Conservation (phyloP, 495 filamentous ascomycete genomes). For the Penicillium angulare region DNA sequence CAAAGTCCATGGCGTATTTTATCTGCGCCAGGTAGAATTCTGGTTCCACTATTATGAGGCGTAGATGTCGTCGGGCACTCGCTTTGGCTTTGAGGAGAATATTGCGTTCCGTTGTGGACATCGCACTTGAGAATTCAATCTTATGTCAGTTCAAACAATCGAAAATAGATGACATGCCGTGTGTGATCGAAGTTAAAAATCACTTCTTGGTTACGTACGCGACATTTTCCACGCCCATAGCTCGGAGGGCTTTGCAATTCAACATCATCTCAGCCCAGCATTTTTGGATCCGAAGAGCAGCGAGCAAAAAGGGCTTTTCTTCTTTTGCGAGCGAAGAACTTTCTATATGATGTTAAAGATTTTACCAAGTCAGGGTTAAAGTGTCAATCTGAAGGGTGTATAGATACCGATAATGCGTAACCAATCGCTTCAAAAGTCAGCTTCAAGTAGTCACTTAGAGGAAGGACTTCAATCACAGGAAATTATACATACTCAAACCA, state of each 20-base stretch:
- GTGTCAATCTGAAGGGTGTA: too few species aligned
- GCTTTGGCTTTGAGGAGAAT: conserved; percentile 46
- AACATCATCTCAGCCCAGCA: conserved; percentile 52
- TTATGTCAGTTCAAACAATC: background rate
- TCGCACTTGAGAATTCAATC: conserved; percentile 22
- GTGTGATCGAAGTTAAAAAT: background rate
- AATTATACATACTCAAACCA: conserved; percentile 42
- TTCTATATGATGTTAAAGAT: conserved; percentile 12
- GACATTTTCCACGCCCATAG: conserved; percentile 49
- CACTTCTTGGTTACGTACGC: conserved; percentile 22
- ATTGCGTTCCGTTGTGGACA: conserved; percentile 40
- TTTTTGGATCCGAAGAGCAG: conserved; percentile 43
- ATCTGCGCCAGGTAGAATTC: conserved; percentile 48
- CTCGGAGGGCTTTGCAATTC: conserved; percentile 46
- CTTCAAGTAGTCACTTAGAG: too few species aligned
- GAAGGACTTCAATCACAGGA: conserved; percentile 7
- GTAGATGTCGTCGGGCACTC: conserved; percentile 50
- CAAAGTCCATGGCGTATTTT: conserved; percentile 54
- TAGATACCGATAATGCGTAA: conserved; percentile 43
- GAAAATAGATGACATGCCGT: too few species aligned
- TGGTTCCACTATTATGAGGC: conserved; percentile 38
- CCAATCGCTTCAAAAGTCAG: conserved; percentile 37
- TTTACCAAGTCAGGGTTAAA: too few species aligned
- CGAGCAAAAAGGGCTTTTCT: conserved; percentile 35
- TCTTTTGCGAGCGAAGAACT: conserved; percentile 16